A percentile compares a stretch with the other conserved stretches of the same genome.
These are phyloP conservation scores for Uromyces viciae-fabae DNA, from an alignment of 1,284 basidiomycete species.

Conservation along the genomic window DNA sequence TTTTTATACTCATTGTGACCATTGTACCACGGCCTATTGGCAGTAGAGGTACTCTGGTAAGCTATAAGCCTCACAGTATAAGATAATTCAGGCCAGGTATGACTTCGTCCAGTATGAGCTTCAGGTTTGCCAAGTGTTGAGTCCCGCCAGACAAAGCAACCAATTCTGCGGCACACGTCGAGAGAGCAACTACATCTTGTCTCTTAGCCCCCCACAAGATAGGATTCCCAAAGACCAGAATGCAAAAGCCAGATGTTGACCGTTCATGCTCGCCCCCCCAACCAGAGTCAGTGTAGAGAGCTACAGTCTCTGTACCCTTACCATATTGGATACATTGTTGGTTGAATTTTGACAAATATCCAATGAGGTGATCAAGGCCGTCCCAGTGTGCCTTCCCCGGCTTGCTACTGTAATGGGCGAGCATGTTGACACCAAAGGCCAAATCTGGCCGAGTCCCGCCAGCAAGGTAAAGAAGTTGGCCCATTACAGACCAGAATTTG, in stretches of 20 bases:
- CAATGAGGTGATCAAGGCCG: not conserved
- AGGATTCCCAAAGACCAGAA: not conserved
- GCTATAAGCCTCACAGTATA: too few species aligned
- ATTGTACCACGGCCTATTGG: too few species aligned
- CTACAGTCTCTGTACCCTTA: too few species aligned
- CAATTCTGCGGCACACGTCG: not conserved
- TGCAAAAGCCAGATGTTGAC: not conserved
- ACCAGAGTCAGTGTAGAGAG: not conserved
- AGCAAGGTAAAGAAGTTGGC: too few species aligned
- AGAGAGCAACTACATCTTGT: not conserved
- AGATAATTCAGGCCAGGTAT: too few species aligned
- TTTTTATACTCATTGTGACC: too few species aligned
- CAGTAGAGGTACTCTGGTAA: too few species aligned
- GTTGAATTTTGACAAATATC: too few species aligned
- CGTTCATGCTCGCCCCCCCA: not conserved
- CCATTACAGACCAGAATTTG: too few species aligned
- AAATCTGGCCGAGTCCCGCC: too few species aligned
- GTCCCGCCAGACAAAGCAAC: not conserved
- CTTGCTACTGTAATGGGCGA: not conserved
- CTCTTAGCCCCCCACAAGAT: not conserved
- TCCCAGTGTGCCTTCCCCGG: not conserved
- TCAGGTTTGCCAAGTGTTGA: not conserved
- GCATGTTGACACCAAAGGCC: too few species aligned
- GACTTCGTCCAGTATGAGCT: not conserved
- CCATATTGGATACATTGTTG: too few species aligned